Evolutionary conservation across 2,329 filamentous ascomycete genomes (phyloP), one percentile per base, ranked within the genome.

Genomic region (Cadophora gregata): DNA sequence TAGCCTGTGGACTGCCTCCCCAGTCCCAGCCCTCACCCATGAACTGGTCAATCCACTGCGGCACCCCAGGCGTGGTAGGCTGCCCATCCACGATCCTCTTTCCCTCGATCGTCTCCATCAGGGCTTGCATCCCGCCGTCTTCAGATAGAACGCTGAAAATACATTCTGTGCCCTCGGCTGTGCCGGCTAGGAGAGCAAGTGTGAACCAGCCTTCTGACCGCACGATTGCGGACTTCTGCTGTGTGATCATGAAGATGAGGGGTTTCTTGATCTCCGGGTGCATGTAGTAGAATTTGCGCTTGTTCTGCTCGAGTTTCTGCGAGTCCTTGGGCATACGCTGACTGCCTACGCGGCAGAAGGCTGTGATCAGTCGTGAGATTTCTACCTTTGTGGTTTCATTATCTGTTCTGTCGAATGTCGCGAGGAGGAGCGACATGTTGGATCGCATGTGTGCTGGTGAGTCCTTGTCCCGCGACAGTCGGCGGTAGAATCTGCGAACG

Each of bases 401-500:
- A 4, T 36, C 14, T 36, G 53, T 56, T 3, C 16, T 14, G 16
- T 56, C 6, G 16, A 56, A 56, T 5, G 16, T n/a, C 4, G 53
- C 53, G 29, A 56, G 53, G 27, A 56, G 31, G 19, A 56, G 53
- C 2, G 53, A 56, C 12, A 56, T 56, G 31, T 56, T 56, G 16
- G 53, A 56, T n/a, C 53, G 53, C 53, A 56, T 56, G 16, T 56
- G 53, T 6, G 53, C 53, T 2, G 53, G 53, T 21, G 53, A 56
- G n/a, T 56, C 31, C 16, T 56, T 56, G 31, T 56, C 53, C 3
- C 53, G 53, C 6, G 53, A 56, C n/a, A 56, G n/a, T 36, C 53
- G 53, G 7, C 53, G 27, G 29, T 56, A 56, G 53, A 56, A 56
- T 56, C 53, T 56, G 53, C 53, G 53, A 10, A 56, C 53, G 19